A percentile compares a stretch with the other conserved stretches of the same genome.
These are phyloP conservation scores for Striga hermonthica DNA, from an alignment of 305 asterid species.

Conservation along the genomic window DNA sequence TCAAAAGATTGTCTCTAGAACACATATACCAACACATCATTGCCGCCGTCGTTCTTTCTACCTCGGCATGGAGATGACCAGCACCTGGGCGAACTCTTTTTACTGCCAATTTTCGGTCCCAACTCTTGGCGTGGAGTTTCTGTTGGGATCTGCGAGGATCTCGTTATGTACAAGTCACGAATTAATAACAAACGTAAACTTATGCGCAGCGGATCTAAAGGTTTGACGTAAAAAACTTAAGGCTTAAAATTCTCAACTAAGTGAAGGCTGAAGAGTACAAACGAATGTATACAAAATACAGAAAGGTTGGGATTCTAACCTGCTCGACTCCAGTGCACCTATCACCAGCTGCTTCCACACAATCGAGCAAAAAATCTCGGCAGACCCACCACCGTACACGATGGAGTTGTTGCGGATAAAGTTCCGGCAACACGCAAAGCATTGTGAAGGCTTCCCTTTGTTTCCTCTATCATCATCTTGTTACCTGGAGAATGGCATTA, in stretches of 20 bases:
- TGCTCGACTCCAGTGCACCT: conserved; percentile 88
- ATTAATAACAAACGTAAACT: too few relatives aligned
- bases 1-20: too few relatives aligned
- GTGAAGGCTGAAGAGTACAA: not conserved
- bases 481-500: conserved; percentile 54
- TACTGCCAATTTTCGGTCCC: too few relatives aligned
- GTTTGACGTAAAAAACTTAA: too few relatives aligned
- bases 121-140: too few relatives aligned
- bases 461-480: conserved; percentile 97
- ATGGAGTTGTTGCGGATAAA: conserved; percentile 89
- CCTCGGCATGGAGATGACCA: too few relatives aligned
- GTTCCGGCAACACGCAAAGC: conserved; percentile 92
- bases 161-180: too few relatives aligned
- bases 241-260: conserved; percentile 24
- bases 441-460: conserved; percentile 90
- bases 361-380: conserved; percentile 85
- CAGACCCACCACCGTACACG: conserved; percentile 96
- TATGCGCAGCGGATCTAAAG: too few relatives aligned
- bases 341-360: conserved; percentile 95
- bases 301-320: conserved; percentile 36
- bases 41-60: too few relatives aligned
- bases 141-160: too few relatives aligned
- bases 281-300: not conserved
- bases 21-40: too few relatives aligned
- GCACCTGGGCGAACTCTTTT: too few relatives aligned